Evolutionary conservation across 2,329 filamentous ascomycete species (phyloP).

Genomic region (Talaromyces sp.): DNA sequence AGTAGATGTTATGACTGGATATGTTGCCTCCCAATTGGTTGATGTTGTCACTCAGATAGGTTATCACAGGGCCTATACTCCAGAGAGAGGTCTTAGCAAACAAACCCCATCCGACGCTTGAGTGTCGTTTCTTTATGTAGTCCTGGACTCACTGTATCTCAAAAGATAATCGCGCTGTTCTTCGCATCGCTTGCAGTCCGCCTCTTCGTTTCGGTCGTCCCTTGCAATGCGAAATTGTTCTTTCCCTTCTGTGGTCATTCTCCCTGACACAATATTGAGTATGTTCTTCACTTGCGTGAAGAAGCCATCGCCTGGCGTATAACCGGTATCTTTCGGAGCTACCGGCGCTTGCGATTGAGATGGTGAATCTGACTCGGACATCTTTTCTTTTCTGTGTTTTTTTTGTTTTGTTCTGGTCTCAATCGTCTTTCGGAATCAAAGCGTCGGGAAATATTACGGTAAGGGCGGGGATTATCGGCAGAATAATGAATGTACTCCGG

Average conservation of each 20-base stretch:
- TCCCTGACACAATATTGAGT: slow-evolving; percentile 74
- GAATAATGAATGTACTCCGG: slow-evolving; percentile 8
- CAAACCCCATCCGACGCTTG: slow-evolving; percentile 3
- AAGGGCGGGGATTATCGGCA: slow-evolving; percentile 6
- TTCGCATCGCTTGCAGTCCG: slow-evolving; percentile 78
- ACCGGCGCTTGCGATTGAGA: slow-evolving; percentile 10
- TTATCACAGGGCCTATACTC: slow-evolving; percentile 64
- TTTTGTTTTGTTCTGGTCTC: not conserved
- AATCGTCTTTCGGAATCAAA: not conserved
- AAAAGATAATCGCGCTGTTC: slow-evolving; percentile 78
- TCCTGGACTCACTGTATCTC: slow-evolving; percentile 54
- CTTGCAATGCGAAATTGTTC: slow-evolving; percentile 74
- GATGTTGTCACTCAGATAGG: slow-evolving; percentile 81
- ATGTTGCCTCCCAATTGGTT: slow-evolving; percentile 72
- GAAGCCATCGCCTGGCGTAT: slow-evolving; percentile 35
- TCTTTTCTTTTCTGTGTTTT: not conserved
- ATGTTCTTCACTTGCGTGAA: slow-evolving; percentile 70
- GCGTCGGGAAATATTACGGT: not conserved
- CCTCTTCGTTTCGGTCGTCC: slow-evolving; percentile 69
- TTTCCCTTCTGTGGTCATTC: slow-evolving; percentile 63
- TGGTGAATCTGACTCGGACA: slow-evolving; percentile 8
- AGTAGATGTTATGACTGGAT: slow-evolving; percentile 70
- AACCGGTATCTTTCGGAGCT: slow-evolving; percentile 30
- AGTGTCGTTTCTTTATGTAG: not conserved
- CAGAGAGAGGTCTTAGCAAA: not conserved